These are phyloP conservation scores for Trichoderma lentiforme DNA, from an alignment of 2,329 filamentous ascomycete genomes.

Conservation along the genomic window DNA sequence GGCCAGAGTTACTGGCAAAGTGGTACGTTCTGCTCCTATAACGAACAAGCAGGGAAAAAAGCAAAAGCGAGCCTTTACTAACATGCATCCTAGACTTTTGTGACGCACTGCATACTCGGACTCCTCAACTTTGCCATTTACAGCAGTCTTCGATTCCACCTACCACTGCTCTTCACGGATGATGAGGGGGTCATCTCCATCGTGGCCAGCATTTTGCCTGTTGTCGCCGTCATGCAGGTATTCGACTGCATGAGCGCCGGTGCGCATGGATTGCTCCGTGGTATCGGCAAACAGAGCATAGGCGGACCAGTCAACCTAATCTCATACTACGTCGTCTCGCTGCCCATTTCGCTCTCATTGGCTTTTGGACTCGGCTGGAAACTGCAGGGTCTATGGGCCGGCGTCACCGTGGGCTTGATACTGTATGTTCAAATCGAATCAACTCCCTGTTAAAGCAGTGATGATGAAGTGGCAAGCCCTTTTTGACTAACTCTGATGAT, in stretches of 20 bases:
- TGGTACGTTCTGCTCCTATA: conserved; percentile 46
- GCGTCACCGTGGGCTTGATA: conserved; percentile 68
- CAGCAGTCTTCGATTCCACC: conserved; percentile 63
- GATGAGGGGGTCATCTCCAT: conserved; percentile 67
- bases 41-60: not conserved
- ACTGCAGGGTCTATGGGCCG: conserved; percentile 76
- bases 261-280: conserved; percentile 80
- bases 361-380: conserved; percentile 76
- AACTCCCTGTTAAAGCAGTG: not conserved
- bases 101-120: conserved; percentile 66
- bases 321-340: conserved; percentile 79
- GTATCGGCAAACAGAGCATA: conserved; percentile 83
- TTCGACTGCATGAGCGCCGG: conserved; percentile 78
- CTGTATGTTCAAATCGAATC: conserved; percentile 43
- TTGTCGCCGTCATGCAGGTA: conserved; percentile 85
- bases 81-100: conserved; percentile 47
- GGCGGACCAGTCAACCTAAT: conserved; percentile 86
- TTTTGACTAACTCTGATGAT: not conserved
- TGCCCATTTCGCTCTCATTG: conserved; percentile 77
- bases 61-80: not conserved
- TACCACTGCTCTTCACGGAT: conserved; percentile 75
- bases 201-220: conserved; percentile 67
- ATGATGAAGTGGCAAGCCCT: not conserved
- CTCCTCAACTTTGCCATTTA: conserved; percentile 73
- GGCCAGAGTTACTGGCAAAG: conserved; percentile 75